Evolutionary conservation across 2,329 filamentous ascomycete genomes (phyloP).

Genomic region (Fusarium floridanum): DNA sequence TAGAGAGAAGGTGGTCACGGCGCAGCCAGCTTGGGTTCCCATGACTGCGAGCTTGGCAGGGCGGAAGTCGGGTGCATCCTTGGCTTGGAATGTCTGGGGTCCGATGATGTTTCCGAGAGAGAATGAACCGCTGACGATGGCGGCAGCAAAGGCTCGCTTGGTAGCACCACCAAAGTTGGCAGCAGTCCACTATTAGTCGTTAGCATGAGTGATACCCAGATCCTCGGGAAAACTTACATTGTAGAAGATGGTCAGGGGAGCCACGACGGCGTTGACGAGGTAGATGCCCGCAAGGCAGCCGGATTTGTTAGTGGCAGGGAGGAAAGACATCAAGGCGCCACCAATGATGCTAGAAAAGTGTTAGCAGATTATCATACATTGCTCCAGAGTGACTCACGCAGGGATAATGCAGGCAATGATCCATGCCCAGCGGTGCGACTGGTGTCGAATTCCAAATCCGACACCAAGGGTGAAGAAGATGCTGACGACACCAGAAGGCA

Average conservation of each 20-base stretch:
- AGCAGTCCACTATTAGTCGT: slow-evolving; percentile 56
- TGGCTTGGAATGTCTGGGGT: slow-evolving; percentile 66
- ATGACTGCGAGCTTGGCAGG: slow-evolving; percentile 69
- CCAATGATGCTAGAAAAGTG: slow-evolving; percentile 56
- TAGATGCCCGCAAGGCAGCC: slow-evolving; percentile 65
- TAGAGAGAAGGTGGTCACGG: slow-evolving; percentile 57
- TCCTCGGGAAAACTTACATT: slow-evolving; percentile 48
- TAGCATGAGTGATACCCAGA: background rate
- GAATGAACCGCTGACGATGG: slow-evolving; percentile 63
- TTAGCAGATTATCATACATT: background rate
- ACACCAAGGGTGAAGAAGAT: slow-evolving; percentile 65
- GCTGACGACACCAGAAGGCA: slow-evolving; percentile 65
- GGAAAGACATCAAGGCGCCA: slow-evolving; percentile 66
- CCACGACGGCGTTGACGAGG: slow-evolving; percentile 63
- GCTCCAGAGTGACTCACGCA: slow-evolving; percentile 49
- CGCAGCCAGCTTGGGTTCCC: slow-evolving; percentile 61
- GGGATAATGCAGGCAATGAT: slow-evolving; percentile 63
- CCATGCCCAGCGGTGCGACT: slow-evolving; percentile 64
- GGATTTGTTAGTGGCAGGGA: slow-evolving; percentile 58
- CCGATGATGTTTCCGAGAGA: slow-evolving; percentile 69
- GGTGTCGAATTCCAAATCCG: slow-evolving; percentile 60
- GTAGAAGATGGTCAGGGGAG: slow-evolving; percentile 61
- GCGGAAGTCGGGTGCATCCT: slow-evolving; percentile 64
- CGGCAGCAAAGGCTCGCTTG: slow-evolving; percentile 64
- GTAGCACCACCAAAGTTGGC: slow-evolving; percentile 66